Percentiles rank a stretch among this genome's conserved stretches.
Evolutionary conservation across 805 yeast genomes (phyloP).

Genomic region (Metschnikowia corniflorae): DNA sequence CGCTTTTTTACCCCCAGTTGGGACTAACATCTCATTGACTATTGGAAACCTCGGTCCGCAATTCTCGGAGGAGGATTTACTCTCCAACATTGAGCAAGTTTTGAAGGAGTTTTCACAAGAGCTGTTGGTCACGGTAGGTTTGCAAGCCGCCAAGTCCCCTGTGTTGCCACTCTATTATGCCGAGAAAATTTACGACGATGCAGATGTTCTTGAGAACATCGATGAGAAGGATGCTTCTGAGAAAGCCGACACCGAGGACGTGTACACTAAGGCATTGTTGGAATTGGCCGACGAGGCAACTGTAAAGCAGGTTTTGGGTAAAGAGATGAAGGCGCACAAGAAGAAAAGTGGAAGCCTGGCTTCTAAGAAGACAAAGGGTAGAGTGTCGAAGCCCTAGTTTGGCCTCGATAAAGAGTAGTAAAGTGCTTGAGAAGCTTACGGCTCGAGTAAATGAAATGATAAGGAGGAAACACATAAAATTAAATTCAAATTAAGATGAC

Average conservation of each 20-base stretch:
- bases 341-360: constrained; percentile 22
- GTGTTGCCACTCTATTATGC: constrained; percentile 78
- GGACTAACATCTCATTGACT: constrained; percentile 61
- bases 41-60: constrained; percentile 51
- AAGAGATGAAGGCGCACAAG: constrained; percentile 34
- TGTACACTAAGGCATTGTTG: constrained; percentile 56
- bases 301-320: constrained; percentile 59
- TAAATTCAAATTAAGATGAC: too few species aligned
- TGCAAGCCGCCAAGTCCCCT: constrained; percentile 73
- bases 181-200: constrained; percentile 49
- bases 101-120: constrained; percentile 43
- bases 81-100: constrained; percentile 58
- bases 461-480: too few species aligned
- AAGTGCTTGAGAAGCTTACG: too few species aligned
- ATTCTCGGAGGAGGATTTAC: constrained; percentile 47
- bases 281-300: constrained; percentile 78
- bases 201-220: constrained; percentile 37
- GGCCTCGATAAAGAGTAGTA: too few species aligned
- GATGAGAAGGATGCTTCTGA: constrained; percentile 27
- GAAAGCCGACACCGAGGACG: constrained; percentile 18
- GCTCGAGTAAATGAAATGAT: too few species aligned
- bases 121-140: constrained; percentile 52
- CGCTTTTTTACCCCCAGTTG: constrained; percentile 66
- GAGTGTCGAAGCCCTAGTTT: constrained; percentile 13
- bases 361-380: constrained; percentile 13